Conservation (phyloP, 495 filamentous ascomycete species). For the Aspergillus kassunensis region DNA sequence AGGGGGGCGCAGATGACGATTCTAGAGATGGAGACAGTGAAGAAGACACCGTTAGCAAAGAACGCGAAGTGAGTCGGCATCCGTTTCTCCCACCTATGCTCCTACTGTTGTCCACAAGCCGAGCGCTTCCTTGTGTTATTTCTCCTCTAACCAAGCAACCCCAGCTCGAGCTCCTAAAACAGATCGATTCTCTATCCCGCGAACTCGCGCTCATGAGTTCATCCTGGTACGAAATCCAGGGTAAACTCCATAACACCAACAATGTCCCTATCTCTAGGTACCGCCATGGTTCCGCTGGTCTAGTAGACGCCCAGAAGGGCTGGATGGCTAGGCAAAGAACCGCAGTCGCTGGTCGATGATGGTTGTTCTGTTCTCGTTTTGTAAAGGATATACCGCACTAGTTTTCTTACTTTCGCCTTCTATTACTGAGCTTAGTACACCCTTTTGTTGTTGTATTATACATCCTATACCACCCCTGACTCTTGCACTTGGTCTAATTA, state of each 20-base stretch:
- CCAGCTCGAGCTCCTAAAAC: conserved; percentile 57
- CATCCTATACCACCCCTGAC: no score
- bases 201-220: conserved; percentile 83
- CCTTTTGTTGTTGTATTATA: no score
- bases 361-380: no score
- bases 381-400: no score
- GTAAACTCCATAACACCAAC: conserved; percentile 83
- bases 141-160: conserved; percentile 17
- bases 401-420: no score
- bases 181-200: conserved; percentile 64
- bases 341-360: conserved; percentile 51
- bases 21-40: conserved; percentile 15
- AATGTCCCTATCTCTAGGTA: conserved; percentile 60
- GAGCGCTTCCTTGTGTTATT: neutral
- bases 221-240: conserved; percentile 88
- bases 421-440: no score
- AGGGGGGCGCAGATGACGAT: conserved; percentile 38
- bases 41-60: conserved; percentile 43
- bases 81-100: neutral
- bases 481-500: no score
- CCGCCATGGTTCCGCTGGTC: conserved; percentile 47
- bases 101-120: no score
- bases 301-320: conserved; percentile 74
- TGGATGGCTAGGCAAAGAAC: conserved; percentile 89
- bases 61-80: conserved; percentile 41